These are phyloP conservation scores for Claviceps sp. DNA, from an alignment of 2,329 filamentous ascomycete genomes.

Conservation along the genomic window DNA sequence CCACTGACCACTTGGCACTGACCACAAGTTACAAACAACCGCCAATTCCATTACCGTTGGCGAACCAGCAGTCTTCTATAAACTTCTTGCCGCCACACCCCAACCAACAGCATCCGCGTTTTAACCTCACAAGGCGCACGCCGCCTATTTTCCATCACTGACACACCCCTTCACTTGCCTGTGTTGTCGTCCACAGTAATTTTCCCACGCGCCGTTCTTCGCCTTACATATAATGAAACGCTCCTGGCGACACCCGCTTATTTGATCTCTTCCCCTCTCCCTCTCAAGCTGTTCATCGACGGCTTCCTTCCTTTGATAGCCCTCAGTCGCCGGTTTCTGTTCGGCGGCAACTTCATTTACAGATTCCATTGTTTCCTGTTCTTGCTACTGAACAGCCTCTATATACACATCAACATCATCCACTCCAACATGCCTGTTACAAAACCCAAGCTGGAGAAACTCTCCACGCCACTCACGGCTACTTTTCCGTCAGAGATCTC, in stretches of 20 bases:
- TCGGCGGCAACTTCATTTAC: neutral
- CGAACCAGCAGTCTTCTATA: slow-evolving; percentile 1
- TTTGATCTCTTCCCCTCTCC: neutral
- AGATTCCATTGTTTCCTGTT: neutral
- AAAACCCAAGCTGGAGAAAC: slow-evolving; percentile 48
- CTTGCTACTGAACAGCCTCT: neutral
- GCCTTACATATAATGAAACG: slow-evolving; percentile 6
- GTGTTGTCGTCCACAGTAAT: slow-evolving; percentile 1
- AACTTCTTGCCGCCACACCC: neutral
- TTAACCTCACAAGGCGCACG: slow-evolving; percentile 5
- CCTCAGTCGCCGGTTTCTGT: neutral
- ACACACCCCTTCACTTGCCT: slow-evolving; percentile 2
- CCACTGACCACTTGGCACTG: too few relatives aligned
- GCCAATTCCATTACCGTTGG: slow-evolving; percentile 1
- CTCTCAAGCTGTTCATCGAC: slow-evolving; percentile 1
- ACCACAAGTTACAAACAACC: neutral
- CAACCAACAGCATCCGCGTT: slow-evolving; percentile 1
- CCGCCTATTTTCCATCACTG: neutral
- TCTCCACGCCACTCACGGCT: slow-evolving; percentile 48
- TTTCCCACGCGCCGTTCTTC: slow-evolving; percentile 7
- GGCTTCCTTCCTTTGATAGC: neutral
- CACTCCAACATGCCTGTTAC: slow-evolving; percentile 32
- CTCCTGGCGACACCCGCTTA: slow-evolving; percentile 4
- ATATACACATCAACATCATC: slow-evolving; percentile 6
- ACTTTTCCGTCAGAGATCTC: slow-evolving; percentile 48